Evolutionary conservation across 176 grass and related monocot genomes (phyloP).

Genomic region (Guadua angustifolia): DNA sequence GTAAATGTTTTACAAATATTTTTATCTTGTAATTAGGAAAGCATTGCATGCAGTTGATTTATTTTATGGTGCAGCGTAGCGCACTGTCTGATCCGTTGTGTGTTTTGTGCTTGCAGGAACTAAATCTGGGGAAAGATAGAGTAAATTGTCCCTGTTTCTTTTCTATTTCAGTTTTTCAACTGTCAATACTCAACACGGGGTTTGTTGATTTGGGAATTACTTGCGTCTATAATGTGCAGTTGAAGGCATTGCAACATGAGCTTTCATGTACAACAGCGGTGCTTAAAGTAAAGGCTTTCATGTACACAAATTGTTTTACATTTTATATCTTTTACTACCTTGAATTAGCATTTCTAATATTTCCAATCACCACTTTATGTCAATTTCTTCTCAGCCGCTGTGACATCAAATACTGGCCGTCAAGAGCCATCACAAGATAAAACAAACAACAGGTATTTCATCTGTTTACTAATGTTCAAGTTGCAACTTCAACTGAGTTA

Average conservation of each 20-base stretch:
- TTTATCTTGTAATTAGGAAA: no score
- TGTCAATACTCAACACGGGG: slow-evolving; percentile 10
- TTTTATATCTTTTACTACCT: background rate
- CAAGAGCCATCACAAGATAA: slow-evolving; percentile 30
- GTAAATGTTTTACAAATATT: no score
- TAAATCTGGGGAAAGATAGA: no score
- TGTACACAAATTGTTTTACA: background rate
- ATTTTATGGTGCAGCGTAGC: no score
- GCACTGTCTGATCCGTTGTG: no score
- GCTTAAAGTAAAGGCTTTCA: slow-evolving; percentile 50
- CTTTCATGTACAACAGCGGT: slow-evolving; percentile 48
- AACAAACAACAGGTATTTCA: slow-evolving; percentile 44
- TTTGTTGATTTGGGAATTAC: slow-evolving; percentile 29
- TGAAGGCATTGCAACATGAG: slow-evolving; percentile 68
- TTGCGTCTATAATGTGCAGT: slow-evolving; percentile 48
- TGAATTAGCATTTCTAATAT: background rate
- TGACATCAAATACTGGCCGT: background rate
- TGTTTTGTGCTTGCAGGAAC: no score
- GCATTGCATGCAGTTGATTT: no score
- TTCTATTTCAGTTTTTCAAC: background rate
- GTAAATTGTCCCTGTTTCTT: slow-evolving; percentile 41
- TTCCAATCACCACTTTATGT: slow-evolving; percentile 8
- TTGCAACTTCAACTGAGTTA: background rate
- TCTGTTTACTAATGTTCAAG: slow-evolving; percentile 10
- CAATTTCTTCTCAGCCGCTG: slow-evolving; percentile 36